These are phyloP conservation scores for Tuctoria greenei DNA, from an alignment of 176 grass and related monocot species.

Conservation along the genomic window DNA sequence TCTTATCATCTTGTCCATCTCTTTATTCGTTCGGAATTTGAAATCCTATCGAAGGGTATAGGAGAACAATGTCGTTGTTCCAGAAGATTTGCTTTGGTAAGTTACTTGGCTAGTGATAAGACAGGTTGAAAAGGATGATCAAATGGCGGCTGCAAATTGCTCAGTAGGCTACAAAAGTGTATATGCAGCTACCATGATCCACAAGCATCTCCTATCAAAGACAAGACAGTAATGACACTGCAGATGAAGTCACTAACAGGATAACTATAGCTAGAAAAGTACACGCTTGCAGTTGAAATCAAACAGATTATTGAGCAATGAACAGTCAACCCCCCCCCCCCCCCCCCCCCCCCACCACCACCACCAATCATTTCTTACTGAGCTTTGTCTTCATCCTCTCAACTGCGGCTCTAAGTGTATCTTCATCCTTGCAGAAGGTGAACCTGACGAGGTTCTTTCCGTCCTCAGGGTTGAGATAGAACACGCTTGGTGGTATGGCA, in stretches of 20 bases:
- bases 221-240: conserved; percentile 27
- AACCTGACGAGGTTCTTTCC: conserved; percentile 97
- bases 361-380: conserved; percentile 49
- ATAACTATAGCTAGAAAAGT: conserved; percentile 31
- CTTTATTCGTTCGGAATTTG: no score
- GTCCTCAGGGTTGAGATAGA: conserved; percentile 91
- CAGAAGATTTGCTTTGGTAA: neutral
- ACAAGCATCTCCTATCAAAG: conserved; percentile 6
- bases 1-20: neutral
- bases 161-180: conserved; percentile 6
- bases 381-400: conserved; percentile 89
- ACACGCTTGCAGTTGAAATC: conserved; percentile 31
- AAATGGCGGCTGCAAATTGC: conserved; percentile 15
- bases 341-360: no score
- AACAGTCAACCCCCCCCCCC: conserved; percentile 1
- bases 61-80: neutral
- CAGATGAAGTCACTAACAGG: conserved; percentile 26
- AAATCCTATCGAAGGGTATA: neutral
- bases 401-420: conserved; percentile 67
- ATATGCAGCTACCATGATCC: conserved; percentile 19
- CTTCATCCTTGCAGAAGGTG: conserved; percentile 97
- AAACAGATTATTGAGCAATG: conserved; percentile 45
- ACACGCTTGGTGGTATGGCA: conserved; percentile 89
- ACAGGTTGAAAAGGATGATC: neutral
- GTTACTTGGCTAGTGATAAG: neutral